These are phyloP conservation scores for Fusarium lyarnte DNA, from an alignment of 2,329 filamentous ascomycete genomes.

Conservation along the genomic window DNA sequence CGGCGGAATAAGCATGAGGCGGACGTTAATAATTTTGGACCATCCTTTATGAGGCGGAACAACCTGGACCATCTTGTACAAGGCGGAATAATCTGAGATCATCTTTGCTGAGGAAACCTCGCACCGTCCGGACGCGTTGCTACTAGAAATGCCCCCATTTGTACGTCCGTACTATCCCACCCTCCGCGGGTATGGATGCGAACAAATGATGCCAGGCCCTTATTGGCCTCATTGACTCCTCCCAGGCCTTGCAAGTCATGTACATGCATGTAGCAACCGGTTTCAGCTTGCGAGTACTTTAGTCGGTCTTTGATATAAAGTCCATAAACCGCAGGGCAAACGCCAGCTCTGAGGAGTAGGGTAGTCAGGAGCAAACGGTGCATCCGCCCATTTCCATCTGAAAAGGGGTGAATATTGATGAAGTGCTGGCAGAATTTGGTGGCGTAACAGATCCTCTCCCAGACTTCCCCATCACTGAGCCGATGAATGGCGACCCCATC, in stretches of 20 bases:
- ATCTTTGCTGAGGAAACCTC: not conserved
- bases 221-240: not conserved
- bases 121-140: not conserved
- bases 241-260: not conserved
- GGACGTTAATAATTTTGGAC: not conserved
- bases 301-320: not conserved
- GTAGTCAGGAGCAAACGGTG: conserved; percentile 48
- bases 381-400: conserved; percentile 49
- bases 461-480: too few species aligned
- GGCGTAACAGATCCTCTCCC: not conserved
- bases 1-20: conserved; percentile 16
- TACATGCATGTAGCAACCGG: not conserved
- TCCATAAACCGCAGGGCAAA: not conserved
- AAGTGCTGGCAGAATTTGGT: conserved; percentile 44
- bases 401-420: conserved; percentile 50
- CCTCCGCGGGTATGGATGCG: not conserved
- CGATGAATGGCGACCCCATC: too few species aligned
- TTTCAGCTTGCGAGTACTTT: not conserved
- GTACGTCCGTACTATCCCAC: not conserved
- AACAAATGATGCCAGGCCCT: not conserved
- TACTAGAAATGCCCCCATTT: not conserved
- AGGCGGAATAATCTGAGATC: not conserved
- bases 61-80: not conserved
- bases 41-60: not conserved
- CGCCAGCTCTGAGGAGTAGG: conserved; percentile 43